phyloP scores from a whole-genome alignment of 495 filamentous ascomycete genomes.

The Penicillium steckii region DNA sequence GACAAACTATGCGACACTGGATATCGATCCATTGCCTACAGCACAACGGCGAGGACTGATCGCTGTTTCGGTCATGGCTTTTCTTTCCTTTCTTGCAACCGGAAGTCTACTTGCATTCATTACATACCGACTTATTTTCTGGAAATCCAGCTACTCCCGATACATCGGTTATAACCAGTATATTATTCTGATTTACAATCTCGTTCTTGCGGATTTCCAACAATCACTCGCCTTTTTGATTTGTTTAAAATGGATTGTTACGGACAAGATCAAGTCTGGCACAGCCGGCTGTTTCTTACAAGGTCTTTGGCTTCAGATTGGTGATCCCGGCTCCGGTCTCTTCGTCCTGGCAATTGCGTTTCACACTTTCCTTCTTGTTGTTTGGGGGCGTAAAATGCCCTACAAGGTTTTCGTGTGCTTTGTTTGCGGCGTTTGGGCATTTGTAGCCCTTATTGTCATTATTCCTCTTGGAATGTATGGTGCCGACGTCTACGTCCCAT shows the following conservation, averaged over 20 bases:
- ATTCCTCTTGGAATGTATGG: conserved; percentile 55
- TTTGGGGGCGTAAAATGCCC: conserved; percentile 55
- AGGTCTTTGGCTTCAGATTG: conserved; percentile 68
- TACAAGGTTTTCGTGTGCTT: conserved; percentile 49
- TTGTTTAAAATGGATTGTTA: conserved; percentile 58
- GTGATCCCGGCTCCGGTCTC: conserved; percentile 66
- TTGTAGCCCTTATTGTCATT: conserved; percentile 56
- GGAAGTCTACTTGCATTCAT: conserved; percentile 52
- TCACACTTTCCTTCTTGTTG: conserved; percentile 67
- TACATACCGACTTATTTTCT: conserved; percentile 56
- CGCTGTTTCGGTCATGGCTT: conserved; percentile 55
- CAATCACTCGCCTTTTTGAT: conserved; percentile 68
- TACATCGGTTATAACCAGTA: conserved; percentile 67
- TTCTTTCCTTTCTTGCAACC: conserved; percentile 59
- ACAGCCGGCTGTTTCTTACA: conserved; percentile 64
- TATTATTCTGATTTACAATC: conserved; percentile 69
- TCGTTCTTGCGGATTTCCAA: conserved; percentile 71
- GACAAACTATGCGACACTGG: conserved; percentile 7
- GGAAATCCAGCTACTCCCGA: conserved; percentile 47
- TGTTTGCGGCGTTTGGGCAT: conserved; percentile 56
- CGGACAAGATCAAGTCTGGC: conserved; percentile 55
- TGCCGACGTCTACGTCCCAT: conserved; percentile 58
- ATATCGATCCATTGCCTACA: conserved; percentile 48
- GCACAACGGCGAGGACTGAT: conserved; percentile 52
- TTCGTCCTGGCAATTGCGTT: conserved; percentile 70